phyloP scores from a whole-genome alignment of 306 rosid genomes.

The Prunus armeniaca region DNA sequence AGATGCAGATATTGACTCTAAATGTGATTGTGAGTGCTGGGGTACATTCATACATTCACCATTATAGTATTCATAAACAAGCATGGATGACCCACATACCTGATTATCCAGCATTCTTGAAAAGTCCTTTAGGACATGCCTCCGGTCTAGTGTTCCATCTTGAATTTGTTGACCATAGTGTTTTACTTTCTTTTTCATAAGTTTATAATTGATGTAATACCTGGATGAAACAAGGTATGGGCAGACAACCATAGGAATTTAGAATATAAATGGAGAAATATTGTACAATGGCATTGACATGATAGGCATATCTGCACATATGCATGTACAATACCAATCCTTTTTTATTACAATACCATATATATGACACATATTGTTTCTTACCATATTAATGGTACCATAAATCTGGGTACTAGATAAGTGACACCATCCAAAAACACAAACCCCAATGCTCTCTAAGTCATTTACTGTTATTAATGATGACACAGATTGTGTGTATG shows the following conservation, averaged over 20 bases:
- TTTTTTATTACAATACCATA: neutral
- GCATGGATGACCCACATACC: slow-evolving; percentile 37
- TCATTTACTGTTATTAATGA: neutral
- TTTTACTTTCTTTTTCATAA: slow-evolving; percentile 87
- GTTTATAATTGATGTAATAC: slow-evolving; percentile 91
- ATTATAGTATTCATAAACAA: slow-evolving; percentile 7
- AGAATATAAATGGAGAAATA: neutral
- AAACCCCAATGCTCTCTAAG: neutral
- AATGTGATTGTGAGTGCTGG: neutral
- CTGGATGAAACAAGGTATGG: slow-evolving; percentile 39
- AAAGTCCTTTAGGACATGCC: slow-evolving; percentile 92
- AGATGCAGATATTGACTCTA: neutral
- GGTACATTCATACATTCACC: neutral
- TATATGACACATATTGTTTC: too few relatives aligned
- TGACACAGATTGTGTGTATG: neutral
- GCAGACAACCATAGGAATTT: slow-evolving; percentile 13
- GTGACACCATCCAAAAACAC: neutral
- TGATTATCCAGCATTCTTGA: slow-evolving; percentile 94
- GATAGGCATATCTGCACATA: neutral
- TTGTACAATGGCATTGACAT: neutral
- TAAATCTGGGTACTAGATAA: neutral
- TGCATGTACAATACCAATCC: neutral
- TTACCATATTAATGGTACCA: too few relatives aligned
- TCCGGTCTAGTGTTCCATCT: slow-evolving; percentile 72
- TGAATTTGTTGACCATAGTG: slow-evolving; percentile 87